Evolutionary conservation across 1,284 basidiomycete genomes (phyloP).

Genomic region (Exobasidium cylindrosporum): DNA sequence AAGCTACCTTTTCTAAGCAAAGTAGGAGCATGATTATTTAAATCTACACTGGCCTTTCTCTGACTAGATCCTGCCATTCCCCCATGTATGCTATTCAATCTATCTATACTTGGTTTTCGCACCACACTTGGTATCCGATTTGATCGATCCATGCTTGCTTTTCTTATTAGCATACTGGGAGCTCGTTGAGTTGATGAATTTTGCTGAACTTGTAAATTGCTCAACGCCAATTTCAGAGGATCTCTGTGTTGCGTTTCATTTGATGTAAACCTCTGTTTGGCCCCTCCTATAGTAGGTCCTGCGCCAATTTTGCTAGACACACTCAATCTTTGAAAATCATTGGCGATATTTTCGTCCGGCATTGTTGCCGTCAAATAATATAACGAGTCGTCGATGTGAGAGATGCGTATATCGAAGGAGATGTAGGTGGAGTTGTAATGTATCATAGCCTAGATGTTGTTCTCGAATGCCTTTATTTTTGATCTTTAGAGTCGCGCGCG

Average conservation of each 20-base stretch:
- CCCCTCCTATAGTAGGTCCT: not conserved
- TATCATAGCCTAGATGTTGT: too few species aligned
- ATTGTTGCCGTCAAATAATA: not conserved
- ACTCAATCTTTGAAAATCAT: not conserved
- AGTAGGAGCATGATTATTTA: not conserved
- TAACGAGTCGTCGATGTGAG: not conserved
- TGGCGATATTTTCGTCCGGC: not conserved
- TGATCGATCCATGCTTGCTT: conserved; percentile 3
- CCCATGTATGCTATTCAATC: not conserved
- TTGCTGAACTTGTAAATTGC: conserved; percentile 1
- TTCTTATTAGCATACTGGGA: not conserved
- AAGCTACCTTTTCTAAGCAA: not conserved
- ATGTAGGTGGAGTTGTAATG: too few species aligned
- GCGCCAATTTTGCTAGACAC: not conserved
- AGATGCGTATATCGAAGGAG: not conserved
- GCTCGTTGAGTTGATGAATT: not conserved
- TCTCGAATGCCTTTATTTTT: too few species aligned
- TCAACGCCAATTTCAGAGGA: not conserved
- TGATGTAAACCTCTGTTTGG: not conserved
- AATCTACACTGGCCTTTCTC: not conserved
- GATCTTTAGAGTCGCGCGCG: too few species aligned
- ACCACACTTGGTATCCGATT: not conserved
- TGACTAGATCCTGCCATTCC: not conserved
- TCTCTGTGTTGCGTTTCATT: not conserved
- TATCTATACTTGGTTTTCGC: not conserved